These are phyloP conservation scores for Cordyceps fumosorosea DNA, from an alignment of 2,329 filamentous ascomycete species.

Conservation along the genomic window DNA sequence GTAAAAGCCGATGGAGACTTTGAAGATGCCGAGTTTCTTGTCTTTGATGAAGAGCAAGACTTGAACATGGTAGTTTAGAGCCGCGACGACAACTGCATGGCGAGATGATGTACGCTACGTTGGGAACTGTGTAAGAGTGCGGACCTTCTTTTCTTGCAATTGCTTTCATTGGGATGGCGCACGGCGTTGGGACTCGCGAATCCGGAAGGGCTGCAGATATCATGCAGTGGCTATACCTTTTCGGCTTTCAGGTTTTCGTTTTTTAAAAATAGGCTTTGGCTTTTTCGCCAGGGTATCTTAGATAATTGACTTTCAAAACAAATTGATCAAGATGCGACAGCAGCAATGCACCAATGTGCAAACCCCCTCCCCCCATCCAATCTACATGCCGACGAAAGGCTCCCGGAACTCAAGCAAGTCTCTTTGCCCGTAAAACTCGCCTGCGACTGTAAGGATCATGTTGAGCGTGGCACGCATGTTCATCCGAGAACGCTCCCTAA, in stretches of 20 bases:
- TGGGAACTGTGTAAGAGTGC: not conserved
- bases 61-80: conserved; percentile 28
- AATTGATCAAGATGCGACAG: not conserved
- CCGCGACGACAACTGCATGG: not conserved
- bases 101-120: conserved; percentile 6
- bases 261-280: conserved; percentile 1
- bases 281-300: conserved; percentile 9
- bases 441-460: conserved; percentile 84
- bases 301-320: not conserved
- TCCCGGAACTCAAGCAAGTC: conserved; percentile 74
- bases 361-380: too few relatives aligned
- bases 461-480: conserved; percentile 70
- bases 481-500: conserved; percentile 31
- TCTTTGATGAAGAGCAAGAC: conserved; percentile 36
- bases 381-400: conserved; percentile 38
- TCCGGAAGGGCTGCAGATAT: conserved; percentile 6
- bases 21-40: conserved; percentile 62
- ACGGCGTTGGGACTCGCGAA: conserved; percentile 9
- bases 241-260: not conserved
- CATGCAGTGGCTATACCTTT: not conserved
- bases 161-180: not conserved
- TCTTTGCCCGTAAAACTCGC: conserved; percentile 83
- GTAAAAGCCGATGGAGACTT: conserved; percentile 49
- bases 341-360: not conserved
- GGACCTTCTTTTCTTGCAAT: not conserved